Percentiles rank a stretch among this genome's conserved stretches.
Conservation (phyloP, 2,329 filamentous ascomycete genomes). For the Cylindrodendrum hubeiense region DNA sequence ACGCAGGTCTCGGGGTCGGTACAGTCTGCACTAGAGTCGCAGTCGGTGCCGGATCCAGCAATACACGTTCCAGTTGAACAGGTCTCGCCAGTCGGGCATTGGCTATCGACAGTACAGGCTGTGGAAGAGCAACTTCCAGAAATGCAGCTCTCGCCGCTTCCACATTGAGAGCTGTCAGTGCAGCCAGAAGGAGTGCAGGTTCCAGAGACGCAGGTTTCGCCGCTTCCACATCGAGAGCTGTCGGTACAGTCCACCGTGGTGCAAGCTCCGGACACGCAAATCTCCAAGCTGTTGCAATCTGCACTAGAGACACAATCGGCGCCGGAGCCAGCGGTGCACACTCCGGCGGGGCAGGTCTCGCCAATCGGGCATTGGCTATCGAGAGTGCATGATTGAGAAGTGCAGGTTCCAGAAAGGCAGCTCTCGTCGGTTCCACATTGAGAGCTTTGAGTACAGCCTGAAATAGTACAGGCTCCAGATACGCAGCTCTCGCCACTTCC, state of each 20-base stretch:
- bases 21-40: neutral
- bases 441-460: neutral
- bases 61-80: slow-evolving; percentile 1
- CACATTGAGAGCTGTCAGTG: neutral
- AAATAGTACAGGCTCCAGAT: neutral
- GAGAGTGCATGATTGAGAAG: neutral
- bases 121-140: neutral
- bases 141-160: neutral
- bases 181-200: neutral
- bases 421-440: neutral
- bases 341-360: slow-evolving; percentile 8
- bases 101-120: neutral
- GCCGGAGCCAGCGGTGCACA: neutral
- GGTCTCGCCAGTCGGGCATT: neutral
- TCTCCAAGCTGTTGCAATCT: neutral
- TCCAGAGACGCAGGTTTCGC: neutral
- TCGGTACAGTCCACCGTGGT: neutral
- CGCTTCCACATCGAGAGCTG: too few relatives aligned
- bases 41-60: neutral
- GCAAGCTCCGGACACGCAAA: neutral
- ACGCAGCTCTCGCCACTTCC: slow-evolving; percentile 3
- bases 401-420: neutral
- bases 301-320: neutral
- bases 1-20: neutral
- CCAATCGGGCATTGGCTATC: neutral